A percentile compares a stretch with the other conserved stretches of the same genome.
Evolutionary conservation across 805 yeast genomes (phyloP).

Genomic region (Candida sithepensis): DNA sequence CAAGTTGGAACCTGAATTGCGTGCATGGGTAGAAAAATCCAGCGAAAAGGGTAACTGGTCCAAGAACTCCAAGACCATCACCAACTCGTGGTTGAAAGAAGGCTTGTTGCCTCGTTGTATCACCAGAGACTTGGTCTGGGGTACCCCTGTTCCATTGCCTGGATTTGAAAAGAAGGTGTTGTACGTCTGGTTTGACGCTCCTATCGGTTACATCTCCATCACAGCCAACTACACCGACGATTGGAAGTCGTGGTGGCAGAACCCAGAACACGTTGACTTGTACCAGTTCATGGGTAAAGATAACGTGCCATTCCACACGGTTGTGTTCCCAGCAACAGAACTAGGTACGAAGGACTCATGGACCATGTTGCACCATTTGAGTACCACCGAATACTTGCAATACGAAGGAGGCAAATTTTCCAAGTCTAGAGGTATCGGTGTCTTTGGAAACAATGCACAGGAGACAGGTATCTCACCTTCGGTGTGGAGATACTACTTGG

Average conservation of each 20-base stretch:
- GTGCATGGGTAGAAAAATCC: conserved; percentile 67
- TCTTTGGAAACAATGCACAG: conserved; percentile 95
- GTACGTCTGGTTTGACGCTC: conserved; percentile 99
- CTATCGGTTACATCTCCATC: conserved; percentile 94
- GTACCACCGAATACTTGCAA: conserved; percentile 94
- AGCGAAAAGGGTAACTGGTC: conserved; percentile 84
- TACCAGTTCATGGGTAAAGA: conserved; percentile 99
- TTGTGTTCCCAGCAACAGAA: conserved; percentile 91
- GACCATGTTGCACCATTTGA: conserved; percentile 88
- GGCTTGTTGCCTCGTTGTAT: conserved; percentile 93
- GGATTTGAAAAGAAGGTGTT: conserved; percentile 85
- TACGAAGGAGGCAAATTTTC: conserved; percentile 98
- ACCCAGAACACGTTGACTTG: conserved; percentile 82
- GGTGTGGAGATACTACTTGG: conserved; percentile 96
- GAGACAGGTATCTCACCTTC: conserved; percentile 88
- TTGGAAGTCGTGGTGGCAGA: conserved; percentile 94
- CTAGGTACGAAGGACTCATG: conserved; percentile 85
- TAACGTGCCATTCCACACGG: conserved; percentile 98
- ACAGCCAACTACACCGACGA: conserved; percentile 84
- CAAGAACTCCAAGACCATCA: conserved; percentile 82
- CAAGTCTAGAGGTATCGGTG: conserved; percentile 97
- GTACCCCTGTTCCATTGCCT: conserved; percentile 94
- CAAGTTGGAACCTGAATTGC: conserved; percentile 73
- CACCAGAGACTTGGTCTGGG: conserved; percentile 97
- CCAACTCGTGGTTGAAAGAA: conserved; percentile 90